Evolutionary conservation across 2,329 filamentous ascomycete genomes (phyloP), one percentile per base, ranked within the genome.

Genomic region (Fusarium mundagurra): DNA sequence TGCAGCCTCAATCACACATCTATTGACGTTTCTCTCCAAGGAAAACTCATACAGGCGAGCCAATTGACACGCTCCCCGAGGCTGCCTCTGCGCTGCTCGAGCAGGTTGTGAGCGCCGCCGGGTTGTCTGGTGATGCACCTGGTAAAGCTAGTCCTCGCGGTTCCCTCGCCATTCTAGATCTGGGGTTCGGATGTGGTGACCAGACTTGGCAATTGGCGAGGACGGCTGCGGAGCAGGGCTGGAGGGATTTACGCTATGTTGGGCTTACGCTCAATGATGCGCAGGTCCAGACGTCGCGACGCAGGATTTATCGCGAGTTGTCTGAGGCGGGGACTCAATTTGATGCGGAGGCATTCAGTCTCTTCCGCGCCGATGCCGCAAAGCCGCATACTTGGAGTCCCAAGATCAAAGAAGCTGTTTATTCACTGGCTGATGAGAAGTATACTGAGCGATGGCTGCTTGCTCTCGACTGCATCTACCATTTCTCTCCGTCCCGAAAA

Each of bases 111-210:
- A 64, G 78, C 27, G 77, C 82, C 11, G 84, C 88, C 1, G 83
- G 84, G 2, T 79, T 89, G 9, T 64, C 84, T 53, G 61, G 71
- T 27, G 47, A 68, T 11, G 20, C 33, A 8, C 14, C 24, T 64
- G 12, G 22, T 64, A 14, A 60, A 70, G 39, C 69, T 10, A 34
- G 65, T 29, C 38, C 70, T 16, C 58, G 54, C 18, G 39, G 65
- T 18, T 62, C 73, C 12, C 71, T 85, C 10, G 78, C 83, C 7
- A 81, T 88, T 16, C 79, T 91, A 2, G 89, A 91, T 67, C 81
- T 90, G 3, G 89, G 89, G 6, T 88, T 90, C 69, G 89, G 89
- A 16, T 91, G 89, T 69, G 89, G 89, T 38, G 88, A 91, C 72
- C 89, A 91, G 77, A 88, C 85, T 0, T 77, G 87, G 27, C 84